Percentiles rank a stretch among this genome's conserved stretches.
These are phyloP conservation scores for Skeletonema tropicum DNA, from an alignment of 108 stramenopile genomes.

Conservation along the genomic window DNA sequence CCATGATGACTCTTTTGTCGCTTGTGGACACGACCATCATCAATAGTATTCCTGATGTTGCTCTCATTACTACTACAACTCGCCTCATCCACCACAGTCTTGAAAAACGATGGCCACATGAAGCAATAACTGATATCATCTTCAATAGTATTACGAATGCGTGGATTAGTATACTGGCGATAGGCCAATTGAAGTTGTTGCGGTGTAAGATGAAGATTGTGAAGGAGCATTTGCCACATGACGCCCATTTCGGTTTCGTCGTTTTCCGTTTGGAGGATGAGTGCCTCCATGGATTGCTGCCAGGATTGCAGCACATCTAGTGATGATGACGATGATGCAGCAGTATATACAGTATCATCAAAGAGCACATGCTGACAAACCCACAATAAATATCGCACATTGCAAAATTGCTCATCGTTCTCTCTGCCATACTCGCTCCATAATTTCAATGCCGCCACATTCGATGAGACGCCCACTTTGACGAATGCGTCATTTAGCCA, in stretches of 20 bases:
- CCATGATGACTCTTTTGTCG: too few species aligned
- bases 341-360: neutral
- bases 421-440: neutral
- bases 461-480: neutral
- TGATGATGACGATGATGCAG: neutral
- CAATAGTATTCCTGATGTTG: too few species aligned
- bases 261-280: neutral
- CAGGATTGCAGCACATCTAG: neutral
- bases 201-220: conserved; percentile 8
- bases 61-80: neutral
- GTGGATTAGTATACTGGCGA: neutral
- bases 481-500: neutral
- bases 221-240: conserved; percentile 30
- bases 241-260: conserved; percentile 2
- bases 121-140: conserved; percentile 12
- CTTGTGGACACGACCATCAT: too few species aligned
- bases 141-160: neutral
- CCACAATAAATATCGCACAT: neutral
- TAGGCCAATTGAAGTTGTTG: neutral
- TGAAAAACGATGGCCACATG: conserved; percentile 22
- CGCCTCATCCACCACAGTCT: neutral
- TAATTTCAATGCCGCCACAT: neutral
- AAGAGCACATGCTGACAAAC: conserved; percentile 1
- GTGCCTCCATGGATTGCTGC: neutral
- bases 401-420: neutral